Conservation (phyloP, 2,329 filamentous ascomycete genomes). For the Monilinia vaccinii-corymbosi region DNA sequence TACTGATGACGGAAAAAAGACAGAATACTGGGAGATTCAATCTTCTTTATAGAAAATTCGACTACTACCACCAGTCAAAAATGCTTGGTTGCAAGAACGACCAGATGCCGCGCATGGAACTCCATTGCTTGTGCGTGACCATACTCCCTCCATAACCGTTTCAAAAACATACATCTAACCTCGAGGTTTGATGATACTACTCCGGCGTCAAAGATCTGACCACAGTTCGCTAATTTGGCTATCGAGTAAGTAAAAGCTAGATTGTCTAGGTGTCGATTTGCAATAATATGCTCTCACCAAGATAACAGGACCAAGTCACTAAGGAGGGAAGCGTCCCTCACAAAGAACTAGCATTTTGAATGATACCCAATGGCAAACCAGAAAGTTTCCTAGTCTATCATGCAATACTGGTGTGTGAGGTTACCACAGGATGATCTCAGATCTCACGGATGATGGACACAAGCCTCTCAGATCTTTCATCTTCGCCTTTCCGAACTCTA, state of each 20-base stretch:
- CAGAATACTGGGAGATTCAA: slow-evolving; percentile 5
- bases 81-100: slow-evolving; percentile 20
- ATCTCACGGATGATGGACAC: background rate
- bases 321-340: background rate
- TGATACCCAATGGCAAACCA: background rate
- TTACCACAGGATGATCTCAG: background rate
- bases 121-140: background rate
- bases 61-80: slow-evolving; percentile 11
- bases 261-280: background rate
- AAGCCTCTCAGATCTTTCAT: slow-evolving; percentile 2
- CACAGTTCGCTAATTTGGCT: background rate
- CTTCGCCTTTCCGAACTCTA: background rate
- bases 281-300: background rate
- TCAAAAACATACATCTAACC: slow-evolving; percentile 16
- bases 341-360: background rate
- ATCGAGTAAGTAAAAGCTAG: background rate
- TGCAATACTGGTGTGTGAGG: background rate
- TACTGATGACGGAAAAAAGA: slow-evolving; percentile 24
- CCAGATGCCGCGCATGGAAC: slow-evolving; percentile 20
- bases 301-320: background rate
- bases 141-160: slow-evolving; percentile 8
- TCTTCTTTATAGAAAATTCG: slow-evolving; percentile 22
- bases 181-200: slow-evolving; percentile 16
- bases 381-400: background rate
- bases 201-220: slow-evolving; percentile 10